Base-by-base conservation (phyloP, 2,329 filamentous ascomycete species). In the Aspergillus floridensis region DNA sequence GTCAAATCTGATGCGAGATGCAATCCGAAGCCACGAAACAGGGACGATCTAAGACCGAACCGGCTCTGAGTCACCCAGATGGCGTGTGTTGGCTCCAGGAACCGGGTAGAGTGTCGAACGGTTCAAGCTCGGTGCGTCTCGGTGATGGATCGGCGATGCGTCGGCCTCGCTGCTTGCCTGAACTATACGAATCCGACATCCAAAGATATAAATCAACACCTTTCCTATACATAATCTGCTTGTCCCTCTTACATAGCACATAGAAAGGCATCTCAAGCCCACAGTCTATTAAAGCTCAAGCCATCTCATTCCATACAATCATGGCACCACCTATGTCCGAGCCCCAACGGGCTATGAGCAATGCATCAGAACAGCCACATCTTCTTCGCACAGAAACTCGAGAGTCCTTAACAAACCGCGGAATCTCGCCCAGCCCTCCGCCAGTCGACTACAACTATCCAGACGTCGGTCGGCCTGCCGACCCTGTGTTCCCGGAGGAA, bases 361-460 rank as follows among this genome's bases (percentile, higher is more conserved):
- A 44, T 44, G 38, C 38, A 44, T 44, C 16, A 44, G 38, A 44
- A 19, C 38, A 44, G 6, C 38, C 38, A 22, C 51, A 41, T 44
- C 51, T 53, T 16, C 16, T 44, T n/a, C 56, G 57, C 21, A 59
- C 54, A 1, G 69, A 70, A 60, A 70, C 69, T n/a, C 41, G 53
- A 53, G 64, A 69, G 38, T 68, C 60, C 16, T 62, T 73, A 7
- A 61, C 56, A 21, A 59, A 66, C 21, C 57, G 57, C 4, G 70
- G 71, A 2, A 60, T 74, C 6, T 49, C 67, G 41, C 65, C 66
- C 29, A 64, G 24, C 7, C 57, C 66, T 6, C 66, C 66, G 2
- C 61, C 57, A 10, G 21, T 70, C 8, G 71, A 72, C 14, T 59
- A 64, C 63, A 73, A 73, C 46, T 74, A 74, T 35, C 71, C 71